A percentile compares a stretch with the other conserved stretches of the same genome.
Conservation (phyloP, 306 rosid species). For the Glycyrrhiza uralensis region DNA sequence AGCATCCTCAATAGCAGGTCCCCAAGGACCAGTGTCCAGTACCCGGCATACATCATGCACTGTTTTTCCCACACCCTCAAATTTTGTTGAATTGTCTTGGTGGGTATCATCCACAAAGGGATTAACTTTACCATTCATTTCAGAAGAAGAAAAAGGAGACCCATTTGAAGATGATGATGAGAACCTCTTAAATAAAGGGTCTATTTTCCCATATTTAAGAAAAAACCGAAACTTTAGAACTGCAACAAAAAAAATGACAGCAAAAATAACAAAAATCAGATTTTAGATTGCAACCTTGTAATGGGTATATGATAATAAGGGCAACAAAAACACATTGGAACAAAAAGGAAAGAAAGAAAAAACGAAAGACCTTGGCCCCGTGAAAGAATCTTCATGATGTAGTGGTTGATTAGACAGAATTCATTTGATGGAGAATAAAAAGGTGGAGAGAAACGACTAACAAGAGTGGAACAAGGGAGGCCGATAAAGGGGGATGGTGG, state of each 20-base stretch:
- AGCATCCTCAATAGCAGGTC: constrained; percentile 60
- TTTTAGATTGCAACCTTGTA: constrained; percentile 12
- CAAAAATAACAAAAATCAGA: neutral
- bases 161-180: constrained; percentile 48
- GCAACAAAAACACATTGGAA: neutral
- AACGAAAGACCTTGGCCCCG: constrained; percentile 43
- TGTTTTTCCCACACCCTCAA: constrained; percentile 37
- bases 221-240: constrained; percentile 38
- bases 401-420: neutral
- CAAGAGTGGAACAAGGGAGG: neutral
- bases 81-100: constrained; percentile 31
- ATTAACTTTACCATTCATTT: constrained; percentile 31
- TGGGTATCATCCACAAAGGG: constrained; percentile 23
- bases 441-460: neutral
- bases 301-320: neutral
- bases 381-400: constrained; percentile 53
- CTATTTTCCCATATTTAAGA: constrained; percentile 30
- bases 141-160: constrained; percentile 41
- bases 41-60: constrained; percentile 60
- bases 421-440: neutral
- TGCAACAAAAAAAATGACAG: constrained; percentile 26
- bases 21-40: constrained; percentile 69
- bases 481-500: no score
- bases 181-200: constrained; percentile 27
- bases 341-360: neutral